Conservation (phyloP, 768 basidiomycete genomes). For the Sutorius australiensis region DNA sequence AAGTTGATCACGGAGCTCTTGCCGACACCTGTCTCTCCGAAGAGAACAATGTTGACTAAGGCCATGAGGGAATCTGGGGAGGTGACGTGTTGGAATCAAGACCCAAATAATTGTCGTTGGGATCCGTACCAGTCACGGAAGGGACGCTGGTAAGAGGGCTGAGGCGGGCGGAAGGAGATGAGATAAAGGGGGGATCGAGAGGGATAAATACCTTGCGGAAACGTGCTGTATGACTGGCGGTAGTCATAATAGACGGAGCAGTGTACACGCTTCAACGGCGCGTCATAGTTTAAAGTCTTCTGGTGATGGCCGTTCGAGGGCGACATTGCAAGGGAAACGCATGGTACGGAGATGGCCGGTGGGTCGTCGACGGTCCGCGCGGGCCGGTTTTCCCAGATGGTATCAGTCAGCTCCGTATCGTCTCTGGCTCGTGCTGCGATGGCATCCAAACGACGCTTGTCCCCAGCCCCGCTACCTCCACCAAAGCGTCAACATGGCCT, state of each 20-base stretch:
- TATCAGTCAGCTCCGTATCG: not conserved
- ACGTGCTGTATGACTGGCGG: not conserved
- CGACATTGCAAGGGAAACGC: not conserved
- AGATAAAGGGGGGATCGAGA: not conserved
- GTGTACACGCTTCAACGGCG: not conserved
- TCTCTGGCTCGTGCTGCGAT: slow-evolving; percentile 27
- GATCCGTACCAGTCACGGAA: slow-evolving; percentile 6
- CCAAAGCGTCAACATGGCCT: slow-evolving; percentile 51
- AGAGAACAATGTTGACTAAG: slow-evolving; percentile 38
- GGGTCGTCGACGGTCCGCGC: not conserved
- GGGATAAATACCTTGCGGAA: slow-evolving; percentile 2
- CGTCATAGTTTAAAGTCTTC: too few species aligned
- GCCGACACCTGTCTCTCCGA: slow-evolving; percentile 39
- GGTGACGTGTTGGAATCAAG: not conserved
- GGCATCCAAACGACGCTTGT: slow-evolving; percentile 38
- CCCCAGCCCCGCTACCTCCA: slow-evolving; percentile 48
- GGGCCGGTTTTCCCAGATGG: slow-evolving; percentile 12
- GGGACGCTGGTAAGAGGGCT: not conserved
- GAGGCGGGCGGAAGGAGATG: not conserved
- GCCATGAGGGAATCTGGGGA: slow-evolving; percentile 10
- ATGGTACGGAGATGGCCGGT: not conserved
- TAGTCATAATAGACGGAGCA: not conserved
- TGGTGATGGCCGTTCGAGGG: not conserved
- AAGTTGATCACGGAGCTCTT: slow-evolving; percentile 33
- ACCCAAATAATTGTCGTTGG: not conserved